A percentile compares a stretch with the other conserved stretches of the same genome.
Conservation (phyloP, 2,329 filamentous ascomycete genomes). For the Ciborinia camelliae region DNA sequence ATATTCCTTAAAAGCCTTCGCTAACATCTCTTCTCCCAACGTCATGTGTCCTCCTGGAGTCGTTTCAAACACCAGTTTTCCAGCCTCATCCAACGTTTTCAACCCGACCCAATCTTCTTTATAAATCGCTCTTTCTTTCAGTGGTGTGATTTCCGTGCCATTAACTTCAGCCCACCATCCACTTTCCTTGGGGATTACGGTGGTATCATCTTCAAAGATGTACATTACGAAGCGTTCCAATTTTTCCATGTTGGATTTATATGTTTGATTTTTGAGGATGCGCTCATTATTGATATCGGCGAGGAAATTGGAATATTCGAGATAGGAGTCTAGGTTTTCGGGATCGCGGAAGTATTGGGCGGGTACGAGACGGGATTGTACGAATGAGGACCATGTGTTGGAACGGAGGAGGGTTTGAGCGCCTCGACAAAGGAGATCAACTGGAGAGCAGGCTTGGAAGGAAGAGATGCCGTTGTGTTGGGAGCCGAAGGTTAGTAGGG, state of each 20-base stretch:
- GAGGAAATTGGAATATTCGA: slow-evolving; percentile 79
- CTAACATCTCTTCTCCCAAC: slow-evolving; percentile 63
- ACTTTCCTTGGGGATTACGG: slow-evolving; percentile 85
- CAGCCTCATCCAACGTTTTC: slow-evolving; percentile 72
- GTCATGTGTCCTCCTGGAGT: slow-evolving; percentile 81
- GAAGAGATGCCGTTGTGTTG: slow-evolving; percentile 80
- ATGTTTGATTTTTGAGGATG: slow-evolving; percentile 65
- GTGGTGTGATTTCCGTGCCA: slow-evolving; percentile 59
- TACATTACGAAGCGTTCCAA: slow-evolving; percentile 84
- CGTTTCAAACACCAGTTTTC: slow-evolving; percentile 70
- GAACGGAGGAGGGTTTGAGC: slow-evolving; percentile 74
- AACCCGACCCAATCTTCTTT: slow-evolving; percentile 92
- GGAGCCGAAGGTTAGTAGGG: slow-evolving; percentile 66
- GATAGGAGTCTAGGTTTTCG: slow-evolving; percentile 65
- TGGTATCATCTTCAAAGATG: slow-evolving; percentile 81
- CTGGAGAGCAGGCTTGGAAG: slow-evolving; percentile 69
- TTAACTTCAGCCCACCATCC: slow-evolving; percentile 90
- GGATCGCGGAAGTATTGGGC: slow-evolving; percentile 91
- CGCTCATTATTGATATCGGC: slow-evolving; percentile 97
- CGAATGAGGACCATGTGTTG: slow-evolving; percentile 76
- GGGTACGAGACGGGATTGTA: slow-evolving; percentile 79
- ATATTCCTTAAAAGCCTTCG: slow-evolving; percentile 41
- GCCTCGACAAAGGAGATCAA: slow-evolving; percentile 77
- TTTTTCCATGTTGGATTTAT: slow-evolving; percentile 64
- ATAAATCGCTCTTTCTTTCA: slow-evolving; percentile 72